Base-by-base conservation (phyloP, 2,329 filamentous ascomycete species). In the Ceratocystis alfenasii region DNA sequence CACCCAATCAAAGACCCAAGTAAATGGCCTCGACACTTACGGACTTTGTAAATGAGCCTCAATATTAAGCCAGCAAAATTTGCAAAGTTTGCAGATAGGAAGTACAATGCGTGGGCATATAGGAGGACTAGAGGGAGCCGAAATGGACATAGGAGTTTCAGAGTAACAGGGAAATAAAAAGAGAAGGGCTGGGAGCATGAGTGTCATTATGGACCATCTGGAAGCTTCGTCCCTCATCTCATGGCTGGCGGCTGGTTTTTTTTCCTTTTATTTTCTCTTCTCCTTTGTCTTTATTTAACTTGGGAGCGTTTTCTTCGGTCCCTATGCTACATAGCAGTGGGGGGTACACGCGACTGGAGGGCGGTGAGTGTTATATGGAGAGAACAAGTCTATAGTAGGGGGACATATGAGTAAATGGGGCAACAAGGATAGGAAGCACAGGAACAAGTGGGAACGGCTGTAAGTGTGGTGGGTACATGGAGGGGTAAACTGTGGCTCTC, bases 11-110 rank as follows among this genome's bases (percentile, higher is more conserved):
- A 28, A 10, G 28, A 4, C 17, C 17, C 15, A 20, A 59, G 10
- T 12, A 15, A 10, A 41, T 41, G 36, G 10, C 36, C 36, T 41
- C 36, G 3, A 59, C 28, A 59, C n/a, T n/a, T 12, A 3, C 15
- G 30, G 25, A 30, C 53, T 59, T 59, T n/a, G 55, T 59, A 36
- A 36, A n/a, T 59, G 55, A n/a, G 55, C 25, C 55, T 59, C 55
- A 59, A 59, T 30, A 15, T 12, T 59, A 15, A 59, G 33, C 55
- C 55, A 4, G 15, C 25, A 59, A 20, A 59, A 30, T 41, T 30
- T 59, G 55, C 25, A 59, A 25, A 20, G 33, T 36, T 36, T 59
- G 55, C 28, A 15, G 8, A 22, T n/a, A 33, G 53, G 22, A 28
- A 53, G 20, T 25, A 53, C 55, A 33, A 59, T 59, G 55, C 28